phyloP scores from a whole-genome alignment of 108 stramenopile genomes.

The Schizochytrium sp. region DNA sequence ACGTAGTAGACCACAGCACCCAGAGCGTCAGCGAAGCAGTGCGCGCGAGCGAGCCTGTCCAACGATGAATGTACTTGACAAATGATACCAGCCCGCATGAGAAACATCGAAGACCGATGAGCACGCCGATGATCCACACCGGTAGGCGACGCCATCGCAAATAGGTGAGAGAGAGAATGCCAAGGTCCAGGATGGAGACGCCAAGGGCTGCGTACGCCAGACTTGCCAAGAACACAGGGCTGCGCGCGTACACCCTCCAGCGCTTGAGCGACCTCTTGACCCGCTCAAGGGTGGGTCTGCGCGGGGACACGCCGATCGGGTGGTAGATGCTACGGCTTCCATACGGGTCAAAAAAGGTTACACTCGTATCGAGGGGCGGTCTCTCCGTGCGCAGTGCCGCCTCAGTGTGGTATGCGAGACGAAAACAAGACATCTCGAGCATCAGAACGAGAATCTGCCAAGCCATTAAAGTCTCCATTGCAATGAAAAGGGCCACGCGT shows the following conservation, averaged over 20 bases:
- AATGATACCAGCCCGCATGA: background rate
- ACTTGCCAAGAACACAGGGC: background rate
- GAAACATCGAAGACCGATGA: background rate
- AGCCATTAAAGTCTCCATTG: background rate
- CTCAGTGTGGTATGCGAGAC: background rate
- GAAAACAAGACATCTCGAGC: background rate
- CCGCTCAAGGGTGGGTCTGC: background rate
- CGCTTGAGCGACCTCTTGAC: background rate
- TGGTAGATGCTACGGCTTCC: slow-evolving; percentile 5
- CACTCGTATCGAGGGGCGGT: background rate
- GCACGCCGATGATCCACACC: background rate
- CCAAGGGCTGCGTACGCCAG: background rate
- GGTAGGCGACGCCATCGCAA: background rate
- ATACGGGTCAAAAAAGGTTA: background rate
- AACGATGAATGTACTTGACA: slow-evolving; percentile 10
- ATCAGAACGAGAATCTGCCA: background rate
- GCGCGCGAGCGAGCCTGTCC: background rate
- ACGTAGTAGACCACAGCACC: background rate
- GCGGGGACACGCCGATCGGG: background rate
- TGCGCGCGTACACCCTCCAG: background rate
- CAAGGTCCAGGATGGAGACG: background rate
- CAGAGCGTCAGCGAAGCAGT: background rate
- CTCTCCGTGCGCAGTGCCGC: background rate
- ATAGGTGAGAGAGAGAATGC: background rate
- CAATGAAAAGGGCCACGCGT: background rate